Base-by-base conservation (phyloP, 768 basidiomycete species). In the Suillus americanus region DNA sequence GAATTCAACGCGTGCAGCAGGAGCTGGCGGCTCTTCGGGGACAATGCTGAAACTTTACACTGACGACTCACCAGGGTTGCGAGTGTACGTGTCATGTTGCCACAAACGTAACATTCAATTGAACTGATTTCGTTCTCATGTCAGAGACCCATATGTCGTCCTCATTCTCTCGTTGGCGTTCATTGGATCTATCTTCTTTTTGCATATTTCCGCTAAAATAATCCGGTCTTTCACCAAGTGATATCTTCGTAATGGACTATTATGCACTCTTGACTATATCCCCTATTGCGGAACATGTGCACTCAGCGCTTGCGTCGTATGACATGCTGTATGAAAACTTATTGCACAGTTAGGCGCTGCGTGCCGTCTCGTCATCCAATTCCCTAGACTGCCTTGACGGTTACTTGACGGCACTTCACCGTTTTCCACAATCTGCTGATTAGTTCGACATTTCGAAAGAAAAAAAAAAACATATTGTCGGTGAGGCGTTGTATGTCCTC, bases 41-140 rank as follows among this genome's bases (percentile, higher is more conserved):
- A 99, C 97, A 64, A 99, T 99, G 97, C 86, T 99, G 73, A 95
- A 94, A 80, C 84, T 99, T 5, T 99, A 99, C 86, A 99, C 97
- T 45, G 97, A 98, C 75, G 97, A 98, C 74, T 96, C 96, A 64
- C 94, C 94, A 55, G 97, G 97, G 28, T 85, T 99, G 62, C 88
- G 95, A 85, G 94, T 99, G 97, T 99, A 76, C 76, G 95, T 90
- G 43, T 57, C 46, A 45, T 30, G 61, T 63, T 37, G 33, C 18
- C 61, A 45, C 12, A 43, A 23, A 54, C 20, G 35, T 13, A 3
- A 23, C 48, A 35, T 40, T 18, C 67, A 54, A 35, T n/a, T n/a
- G 5, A 54, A 53, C 53, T 71, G 40, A 72, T 55, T 62, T 33
- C 23, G 28, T 45, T 54, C 41, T 50, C 57, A 20, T 41, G 18